Evolutionary conservation across 352 stramenopile species (phyloP), one percentile per base, ranked within the genome.

Genomic region (Globisporangium nagaii): DNA sequence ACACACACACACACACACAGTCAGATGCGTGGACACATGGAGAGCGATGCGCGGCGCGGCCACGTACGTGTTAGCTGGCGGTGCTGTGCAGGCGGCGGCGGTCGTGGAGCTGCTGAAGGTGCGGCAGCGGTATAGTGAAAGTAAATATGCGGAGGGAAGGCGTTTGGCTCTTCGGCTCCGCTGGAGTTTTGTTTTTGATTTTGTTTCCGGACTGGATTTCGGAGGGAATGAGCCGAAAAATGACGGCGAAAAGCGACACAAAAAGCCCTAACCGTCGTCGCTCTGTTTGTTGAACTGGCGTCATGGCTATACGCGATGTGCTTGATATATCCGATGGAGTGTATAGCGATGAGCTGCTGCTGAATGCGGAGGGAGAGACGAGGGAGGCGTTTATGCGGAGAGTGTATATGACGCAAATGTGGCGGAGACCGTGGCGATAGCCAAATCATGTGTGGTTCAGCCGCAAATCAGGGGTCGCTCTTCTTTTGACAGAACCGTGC

Each of bases 131-230:
- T n/a, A 35, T 45, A 31, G n/a, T 22, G 52, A 22, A 46, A 40
- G 34, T 54, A 54, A 54, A 54, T 54, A 44, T 27, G 47, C 36
- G 37, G 32, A 34, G 20, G 32, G 12, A 8, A 11, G 27, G 32
- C 10, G 17, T 20, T 31, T n/a, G n/a, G n/a, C n/a, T n/a, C n/a
- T n/a, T n/a, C n/a, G n/a, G 47, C 32, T 39, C 7, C 20, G 42
- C 7, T 19, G 42, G 2, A 19, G 15, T 31, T 34, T 34, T n/a
- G n/a, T n/a, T n/a, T n/a, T n/a, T n/a, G n/a, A n/a, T n/a, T n/a
- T n/a, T n/a, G n/a, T n/a, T n/a, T n/a, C n/a, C n/a, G n/a, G 43
- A 49, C 43, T 49, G 43, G 43, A 49, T 49, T 49, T 49, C 43
- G 17, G 17, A 19, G n/a, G n/a, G n/a, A n/a, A n/a, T n/a, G n/a